phyloP scores from a whole-genome alignment of 2,329 filamentous ascomycete species.

The Bimuria novae-zelandiae region DNA sequence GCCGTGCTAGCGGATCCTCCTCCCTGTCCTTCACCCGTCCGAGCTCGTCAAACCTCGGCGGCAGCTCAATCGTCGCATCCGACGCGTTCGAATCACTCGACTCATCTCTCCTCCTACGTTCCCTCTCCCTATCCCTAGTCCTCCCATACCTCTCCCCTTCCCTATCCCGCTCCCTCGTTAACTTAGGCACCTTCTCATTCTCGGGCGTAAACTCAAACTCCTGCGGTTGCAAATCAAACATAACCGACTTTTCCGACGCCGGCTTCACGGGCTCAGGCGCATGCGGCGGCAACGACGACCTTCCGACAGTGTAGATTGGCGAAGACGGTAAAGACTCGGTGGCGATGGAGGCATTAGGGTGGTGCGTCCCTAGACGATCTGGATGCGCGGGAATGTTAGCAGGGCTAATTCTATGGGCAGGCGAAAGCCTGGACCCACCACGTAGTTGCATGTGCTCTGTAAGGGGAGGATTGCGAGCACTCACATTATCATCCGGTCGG shows the following conservation, averaged over 20 bases:
- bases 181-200: slow-evolving; percentile 20
- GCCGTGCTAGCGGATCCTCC: slow-evolving; percentile 42
- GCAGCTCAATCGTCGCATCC: slow-evolving; percentile 43
- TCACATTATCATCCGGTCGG: slow-evolving; percentile 55
- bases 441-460: slow-evolving; percentile 35
- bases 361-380: slow-evolving; percentile 32
- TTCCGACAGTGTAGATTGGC: neutral
- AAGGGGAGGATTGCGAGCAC: slow-evolving; percentile 46
- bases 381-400: slow-evolving; percentile 17
- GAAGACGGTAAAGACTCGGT: neutral
- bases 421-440: slow-evolving; percentile 43
- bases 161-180: slow-evolving; percentile 9
- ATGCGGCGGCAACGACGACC: slow-evolving; percentile 12
- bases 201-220: slow-evolving; percentile 25
- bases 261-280: slow-evolving; percentile 20
- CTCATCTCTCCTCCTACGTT: slow-evolving; percentile 26
- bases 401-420: slow-evolving; percentile 21
- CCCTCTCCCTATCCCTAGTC: slow-evolving; percentile 31
- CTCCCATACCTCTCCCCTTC: slow-evolving; percentile 10
- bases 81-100: slow-evolving; percentile 33
- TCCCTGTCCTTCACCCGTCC: slow-evolving; percentile 30
- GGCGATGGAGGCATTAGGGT: neutral
- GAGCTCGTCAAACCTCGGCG: slow-evolving; percentile 41
- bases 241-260: slow-evolving; percentile 39
- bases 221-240: slow-evolving; percentile 44